A percentile compares a stretch with the other conserved stretches of the same genome.
phyloP scores from a whole-genome alignment of 2,329 filamentous ascomycete species.

The Ophiostoma ulmi region DNA sequence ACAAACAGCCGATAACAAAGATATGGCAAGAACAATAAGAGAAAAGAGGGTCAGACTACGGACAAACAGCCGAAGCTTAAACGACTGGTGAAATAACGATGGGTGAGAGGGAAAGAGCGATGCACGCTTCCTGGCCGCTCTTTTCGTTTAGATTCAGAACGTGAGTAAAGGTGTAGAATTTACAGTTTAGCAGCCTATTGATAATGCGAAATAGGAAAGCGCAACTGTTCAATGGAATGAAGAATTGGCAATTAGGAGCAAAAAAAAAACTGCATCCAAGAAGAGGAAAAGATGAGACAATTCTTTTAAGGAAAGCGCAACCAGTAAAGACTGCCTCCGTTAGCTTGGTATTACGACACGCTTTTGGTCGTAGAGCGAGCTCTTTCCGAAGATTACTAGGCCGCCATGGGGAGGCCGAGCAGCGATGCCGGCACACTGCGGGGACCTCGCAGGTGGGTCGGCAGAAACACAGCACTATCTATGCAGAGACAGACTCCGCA shows the following conservation, averaged over 20 bases:
- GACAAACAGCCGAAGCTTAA: constrained; percentile 2
- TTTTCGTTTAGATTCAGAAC: neutral
- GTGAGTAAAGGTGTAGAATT: neutral
- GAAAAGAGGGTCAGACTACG: constrained; percentile 1
- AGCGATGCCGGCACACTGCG: constrained; percentile 6
- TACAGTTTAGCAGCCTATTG: neutral
- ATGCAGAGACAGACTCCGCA: neutral
- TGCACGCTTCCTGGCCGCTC: neutral
- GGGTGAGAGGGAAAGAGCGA: neutral
- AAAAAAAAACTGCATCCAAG: neutral
- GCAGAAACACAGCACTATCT: neutral
- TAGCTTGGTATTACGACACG: constrained; percentile 3
- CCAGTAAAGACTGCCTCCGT: neutral
- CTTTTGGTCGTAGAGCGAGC: neutral
- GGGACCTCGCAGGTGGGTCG: constrained; percentile 1
- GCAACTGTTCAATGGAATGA: neutral
- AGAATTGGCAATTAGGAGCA: neutral
- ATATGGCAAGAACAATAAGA: constrained; percentile 9
- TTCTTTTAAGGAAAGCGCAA: neutral
- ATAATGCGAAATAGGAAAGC: neutral
- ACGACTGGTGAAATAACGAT: neutral
- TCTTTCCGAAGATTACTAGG: constrained; percentile 7
- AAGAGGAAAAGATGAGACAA: neutral
- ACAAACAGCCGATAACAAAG: constrained; percentile 2
- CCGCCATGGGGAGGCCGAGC: neutral